Evolutionary conservation across 805 yeast species (phyloP).

Genomic region (Wickerhamiella kazuoi): DNA sequence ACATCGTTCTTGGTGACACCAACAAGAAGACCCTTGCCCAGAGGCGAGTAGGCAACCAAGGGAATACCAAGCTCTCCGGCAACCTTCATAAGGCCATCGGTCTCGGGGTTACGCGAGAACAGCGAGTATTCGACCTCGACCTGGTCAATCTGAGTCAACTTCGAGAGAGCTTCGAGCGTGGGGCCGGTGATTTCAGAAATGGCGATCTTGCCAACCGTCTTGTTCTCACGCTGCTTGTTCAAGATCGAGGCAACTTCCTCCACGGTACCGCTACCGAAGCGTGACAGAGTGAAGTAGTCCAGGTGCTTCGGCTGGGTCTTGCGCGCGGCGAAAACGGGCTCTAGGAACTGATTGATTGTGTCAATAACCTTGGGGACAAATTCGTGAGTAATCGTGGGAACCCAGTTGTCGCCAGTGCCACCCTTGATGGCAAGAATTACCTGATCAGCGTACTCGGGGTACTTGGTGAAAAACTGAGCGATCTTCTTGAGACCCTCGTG

Average conservation of each 20-base stretch:
- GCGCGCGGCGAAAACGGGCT: slow-evolving; percentile 13
- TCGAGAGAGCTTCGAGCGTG: slow-evolving; percentile 41
- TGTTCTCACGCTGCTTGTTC: slow-evolving; percentile 31
- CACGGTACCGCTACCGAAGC: slow-evolving; percentile 37
- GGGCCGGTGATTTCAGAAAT: slow-evolving; percentile 53
- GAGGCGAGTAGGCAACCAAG: slow-evolving; percentile 66
- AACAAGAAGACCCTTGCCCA: slow-evolving; percentile 62
- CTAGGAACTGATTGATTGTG: slow-evolving; percentile 16
- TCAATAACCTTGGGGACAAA: slow-evolving; percentile 32
- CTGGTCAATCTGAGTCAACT: slow-evolving; percentile 38
- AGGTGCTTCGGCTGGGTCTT: slow-evolving; percentile 10
- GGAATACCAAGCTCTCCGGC: slow-evolving; percentile 45
- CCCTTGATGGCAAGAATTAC: slow-evolving; percentile 57
- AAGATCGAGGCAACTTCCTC: slow-evolving; percentile 42
- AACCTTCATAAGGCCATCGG: slow-evolving; percentile 45
- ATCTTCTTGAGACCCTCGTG: slow-evolving; percentile 38
- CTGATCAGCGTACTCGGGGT: slow-evolving; percentile 39
- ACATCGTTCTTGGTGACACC: slow-evolving; percentile 35
- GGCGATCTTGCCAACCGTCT: slow-evolving; percentile 52
- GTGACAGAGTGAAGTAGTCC: slow-evolving; percentile 54
- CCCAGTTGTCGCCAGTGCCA: slow-evolving; percentile 25
- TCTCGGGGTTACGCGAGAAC: slow-evolving; percentile 41
- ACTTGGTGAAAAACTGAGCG: slow-evolving; percentile 36
- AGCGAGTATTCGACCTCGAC: slow-evolving; percentile 71
- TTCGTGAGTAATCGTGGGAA: slow-evolving; percentile 36